Evolutionary conservation across 2,329 filamentous ascomycete species (phyloP).

Genomic region (Cercospora brassicicola): DNA sequence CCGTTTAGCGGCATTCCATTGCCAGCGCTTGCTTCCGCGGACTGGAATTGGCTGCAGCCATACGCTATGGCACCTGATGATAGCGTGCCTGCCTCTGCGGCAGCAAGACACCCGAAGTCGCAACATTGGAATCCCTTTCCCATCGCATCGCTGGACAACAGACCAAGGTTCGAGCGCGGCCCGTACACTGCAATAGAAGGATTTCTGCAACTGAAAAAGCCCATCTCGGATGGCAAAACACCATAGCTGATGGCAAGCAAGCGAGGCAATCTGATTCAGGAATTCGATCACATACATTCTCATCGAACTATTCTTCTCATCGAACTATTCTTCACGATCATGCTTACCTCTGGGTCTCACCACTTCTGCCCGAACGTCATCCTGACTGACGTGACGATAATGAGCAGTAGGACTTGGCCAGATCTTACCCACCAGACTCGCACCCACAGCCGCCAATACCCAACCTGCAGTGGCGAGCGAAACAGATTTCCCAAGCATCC

Average conservation of each 20-base stretch:
- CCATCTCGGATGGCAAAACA: neutral
- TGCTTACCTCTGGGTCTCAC: neutral
- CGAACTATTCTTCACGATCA: neutral
- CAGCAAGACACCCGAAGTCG: neutral
- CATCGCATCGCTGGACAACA: slow-evolving; percentile 3
- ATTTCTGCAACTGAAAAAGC: slow-evolving; percentile 6
- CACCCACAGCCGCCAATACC: neutral
- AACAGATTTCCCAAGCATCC: neutral
- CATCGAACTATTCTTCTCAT: neutral
- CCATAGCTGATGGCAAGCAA: neutral
- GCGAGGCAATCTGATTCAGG: neutral
- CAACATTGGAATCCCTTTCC: slow-evolving; percentile 6
- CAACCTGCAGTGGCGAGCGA: neutral
- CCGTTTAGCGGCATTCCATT: slow-evolving; percentile 2
- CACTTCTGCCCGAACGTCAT: neutral
- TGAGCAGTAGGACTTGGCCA: neutral
- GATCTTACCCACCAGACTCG: neutral
- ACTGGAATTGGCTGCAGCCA: slow-evolving; percentile 7
- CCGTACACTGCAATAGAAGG: slow-evolving; percentile 15
- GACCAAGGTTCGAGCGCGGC: slow-evolving; percentile 5
- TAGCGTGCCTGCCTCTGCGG: neutral
- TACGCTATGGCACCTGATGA: neutral
- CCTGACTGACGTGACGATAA: neutral
- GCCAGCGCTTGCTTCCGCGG: neutral
- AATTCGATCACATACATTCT: too few relatives aligned